Percentiles rank a stretch among this genome's conserved stretches.
Conservation (phyloP, 169 alveolate genomes). For the Theileria orientalis region DNA sequence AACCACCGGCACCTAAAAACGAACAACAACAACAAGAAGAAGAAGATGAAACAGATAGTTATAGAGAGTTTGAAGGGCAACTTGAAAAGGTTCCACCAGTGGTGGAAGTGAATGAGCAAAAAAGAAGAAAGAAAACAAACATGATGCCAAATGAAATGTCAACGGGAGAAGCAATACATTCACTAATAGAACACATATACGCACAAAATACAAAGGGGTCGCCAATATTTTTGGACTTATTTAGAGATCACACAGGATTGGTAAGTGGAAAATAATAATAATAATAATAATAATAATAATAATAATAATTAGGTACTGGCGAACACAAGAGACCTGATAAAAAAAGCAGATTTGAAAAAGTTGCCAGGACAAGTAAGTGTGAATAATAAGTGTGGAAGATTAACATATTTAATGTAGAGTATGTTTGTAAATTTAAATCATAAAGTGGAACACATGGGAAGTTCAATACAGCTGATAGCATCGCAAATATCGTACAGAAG, state of each 20-base stretch:
- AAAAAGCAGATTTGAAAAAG: conserved; percentile 55
- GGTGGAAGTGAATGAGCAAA: conserved; percentile 9
- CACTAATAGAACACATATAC: conserved; percentile 39
- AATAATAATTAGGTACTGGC: conserved; percentile 26
- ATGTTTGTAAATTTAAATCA: conserved; percentile 41
- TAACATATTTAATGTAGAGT: not conserved
- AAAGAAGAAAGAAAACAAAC: not conserved
- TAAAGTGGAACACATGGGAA: conserved; percentile 34
- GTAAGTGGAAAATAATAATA: conserved; percentile 6
- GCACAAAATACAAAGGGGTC: conserved; percentile 56
- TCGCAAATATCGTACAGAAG: conserved; percentile 53
- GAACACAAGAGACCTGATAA: conserved; percentile 44
- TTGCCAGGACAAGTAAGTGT: conserved; percentile 36
- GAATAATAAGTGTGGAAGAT: not conserved
- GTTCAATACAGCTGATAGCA: conserved; percentile 39
- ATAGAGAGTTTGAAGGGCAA: not conserved
- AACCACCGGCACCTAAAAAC: not conserved
- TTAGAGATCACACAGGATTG: conserved; percentile 42
- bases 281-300: not conserved
- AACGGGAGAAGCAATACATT: conserved; percentile 62
- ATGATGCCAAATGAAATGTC: conserved; percentile 33
- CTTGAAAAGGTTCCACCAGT: conserved; percentile 1
- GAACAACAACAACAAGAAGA: not conserved
- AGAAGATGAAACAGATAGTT: conserved; percentile 6
- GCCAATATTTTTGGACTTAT: conserved; percentile 51